Base-by-base conservation (phyloP, 192 early-diverging fungal genomes). In the Powellomyces hirtus region DNA sequence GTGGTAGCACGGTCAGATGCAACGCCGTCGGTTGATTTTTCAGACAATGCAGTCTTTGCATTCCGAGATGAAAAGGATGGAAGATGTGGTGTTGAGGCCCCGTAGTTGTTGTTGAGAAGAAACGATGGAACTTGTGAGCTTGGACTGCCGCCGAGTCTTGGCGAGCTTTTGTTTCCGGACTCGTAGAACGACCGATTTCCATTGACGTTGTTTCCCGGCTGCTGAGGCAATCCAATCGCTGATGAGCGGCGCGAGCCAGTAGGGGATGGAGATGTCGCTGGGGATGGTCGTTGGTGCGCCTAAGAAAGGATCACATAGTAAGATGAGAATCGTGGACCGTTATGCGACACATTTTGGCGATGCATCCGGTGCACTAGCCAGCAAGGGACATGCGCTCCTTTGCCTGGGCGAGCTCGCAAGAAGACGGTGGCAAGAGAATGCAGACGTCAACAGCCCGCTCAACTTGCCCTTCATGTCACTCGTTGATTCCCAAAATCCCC, bases 61-160 rank as follows among this genome's bases (percentile, higher is more conserved):
- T n/a, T n/a, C n/a, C n/a, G n/a, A n/a, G n/a, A n/a, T n/a, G n/a
- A n/a, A 49, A 49, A 49, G 4, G 46, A 49, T 5, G 16, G 2
- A 16, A 18, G n/a, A 24, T 49, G 46, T n/a, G n/a, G n/a, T n/a
- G n/a, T n/a, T n/a, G n/a, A n/a, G n/a, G n/a, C n/a, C n/a, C n/a
- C n/a, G n/a, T n/a, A n/a, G n/a, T n/a, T n/a, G n/a, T n/a, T n/a
- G 5, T 49, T 14, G 20, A 56, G 18, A 2, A 56, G 53, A 34
- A 33, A 56, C 7, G 53, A 29, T 6, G 53, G 53, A 5, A 56
- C 53, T 14, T 16, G 20, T 31, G 53, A 56, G 53, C 53, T 56
- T 14, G 53, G 53, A 56, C 53, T 56, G 53, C 53, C 33, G 29
- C 53, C 53, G 2, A 56, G 31, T 16, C 33, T 56, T 56, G 53